phyloP scores from a whole-genome alignment of 2,329 filamentous ascomycete species.

The Colletotrichum sp. region DNA sequence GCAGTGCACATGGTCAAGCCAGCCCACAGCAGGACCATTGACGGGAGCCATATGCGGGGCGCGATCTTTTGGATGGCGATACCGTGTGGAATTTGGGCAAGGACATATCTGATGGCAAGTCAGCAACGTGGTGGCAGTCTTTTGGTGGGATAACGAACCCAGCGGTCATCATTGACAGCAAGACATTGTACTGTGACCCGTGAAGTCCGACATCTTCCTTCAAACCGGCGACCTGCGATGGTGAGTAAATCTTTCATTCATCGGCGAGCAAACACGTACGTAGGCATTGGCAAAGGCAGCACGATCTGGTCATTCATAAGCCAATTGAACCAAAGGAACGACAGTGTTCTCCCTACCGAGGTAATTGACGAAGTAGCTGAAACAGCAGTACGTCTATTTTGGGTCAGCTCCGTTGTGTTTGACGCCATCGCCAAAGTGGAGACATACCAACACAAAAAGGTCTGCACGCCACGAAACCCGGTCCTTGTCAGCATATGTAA shows the following conservation, averaged over 20 bases:
- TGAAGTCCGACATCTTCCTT: conserved; percentile 50
- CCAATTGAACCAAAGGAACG: too few relatives aligned
- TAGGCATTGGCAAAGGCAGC: conserved; percentile 50
- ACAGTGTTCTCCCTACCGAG: conserved; percentile 29
- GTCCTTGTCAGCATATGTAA: neutral
- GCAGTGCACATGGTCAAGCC: conserved; percentile 41
- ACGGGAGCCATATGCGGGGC: conserved; percentile 51
- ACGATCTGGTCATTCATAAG: conserved; percentile 26
- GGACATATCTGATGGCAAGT: neutral
- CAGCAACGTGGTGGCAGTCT: neutral
- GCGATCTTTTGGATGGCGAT: conserved; percentile 52
- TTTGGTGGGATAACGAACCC: conserved; percentile 28
- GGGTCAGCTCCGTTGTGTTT: neutral
- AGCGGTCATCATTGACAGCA: conserved; percentile 39
- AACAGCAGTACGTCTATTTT: conserved; percentile 33
- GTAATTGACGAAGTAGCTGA: conserved; percentile 39
- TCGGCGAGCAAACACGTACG: conserved; percentile 27
- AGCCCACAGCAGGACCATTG: conserved; percentile 53
- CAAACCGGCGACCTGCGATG: conserved; percentile 38
- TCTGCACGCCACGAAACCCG: conserved; percentile 19
- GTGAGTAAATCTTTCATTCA: neutral
- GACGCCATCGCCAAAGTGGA: neutral
- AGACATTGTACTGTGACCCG: conserved; percentile 48
- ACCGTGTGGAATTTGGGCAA: conserved; percentile 47
- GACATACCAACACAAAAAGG: conserved; percentile 32